Evolutionary conservation across 257 asterid species (phyloP), one percentile per base, ranked within the genome.

Genomic region (Jacaranda mimosifolia): DNA sequence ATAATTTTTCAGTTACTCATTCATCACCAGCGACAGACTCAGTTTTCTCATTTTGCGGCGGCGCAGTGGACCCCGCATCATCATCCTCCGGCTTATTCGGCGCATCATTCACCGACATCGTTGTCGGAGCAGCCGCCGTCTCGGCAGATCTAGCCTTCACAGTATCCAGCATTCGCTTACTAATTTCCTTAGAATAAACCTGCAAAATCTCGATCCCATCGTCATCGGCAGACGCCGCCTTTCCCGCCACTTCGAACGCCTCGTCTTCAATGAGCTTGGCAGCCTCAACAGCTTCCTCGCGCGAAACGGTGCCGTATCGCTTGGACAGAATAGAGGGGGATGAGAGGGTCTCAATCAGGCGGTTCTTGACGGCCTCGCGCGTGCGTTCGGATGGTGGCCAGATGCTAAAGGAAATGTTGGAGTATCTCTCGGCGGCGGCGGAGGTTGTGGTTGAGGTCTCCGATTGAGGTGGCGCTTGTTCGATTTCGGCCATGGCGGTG

Each of bases 381-480:
- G 97, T 91, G 73, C 96, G 94, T 15, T 87, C 92, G 15, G 91
- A 81, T 0, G 98, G 97, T 0, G 98, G 98, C 98, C 98, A 94
- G 60, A 92, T 89, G 93, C 91, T 88, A 90, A 94, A 89, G 65
- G 97, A 83, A 48, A 81, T 10, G 59, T 19, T 80, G 77, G 78
- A 15, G 85, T 21, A 49, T 51, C 73, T 88, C 53, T 56, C 69
- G 43, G 76, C 15, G 67, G 68, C 70, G 70, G 82, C 12, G 45
- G 56, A 4, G 39, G 63, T 46, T 46, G 75, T 19, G 35, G 78
- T 11, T 36, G 57, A 4, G 63, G 72, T 5, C 45, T 49, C 72
- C 42, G 77, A 40, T 63, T 78, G 77, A 4, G 77, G 66, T 17
- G 40, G 82, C 1, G 82, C 18, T 70, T 77, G 82, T 46, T 78